Evolutionary conservation across 176 grass and related monocot genomes (phyloP), one percentile per base, ranked within the genome.

Genomic region (Carex pumila): DNA sequence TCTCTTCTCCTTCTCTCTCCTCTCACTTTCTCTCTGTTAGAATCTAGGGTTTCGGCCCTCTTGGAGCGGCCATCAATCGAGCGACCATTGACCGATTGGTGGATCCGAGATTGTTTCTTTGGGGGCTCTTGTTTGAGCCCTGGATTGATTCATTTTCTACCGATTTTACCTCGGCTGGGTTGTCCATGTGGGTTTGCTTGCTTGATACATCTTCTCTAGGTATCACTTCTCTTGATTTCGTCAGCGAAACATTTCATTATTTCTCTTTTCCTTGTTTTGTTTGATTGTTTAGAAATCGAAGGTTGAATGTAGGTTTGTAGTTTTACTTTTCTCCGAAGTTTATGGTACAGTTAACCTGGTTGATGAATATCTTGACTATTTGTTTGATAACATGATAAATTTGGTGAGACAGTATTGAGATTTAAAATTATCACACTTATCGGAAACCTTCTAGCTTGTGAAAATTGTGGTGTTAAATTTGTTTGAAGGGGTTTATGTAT

Each of bases 81-180:
- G 43, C 11, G 67, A 1, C 68, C 88, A 47, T 79, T 68, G 59
- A 81, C 64, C 54, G 79, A 81, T 83, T 74, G 73, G 66, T 79
- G 88, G 90, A 94, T 94, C 92, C 85, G 82, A 1, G 54, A 41
- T 59, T 43, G 0, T 45, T 65, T 57, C 72, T 65, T 75, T 52
- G 56, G 5, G 50, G 52, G 64, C 72, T 67, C 71, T 86, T 17
- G 56, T 43, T 84, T 56, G 71, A 56, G 75, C 58, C 8, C 65
- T 18, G 82, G 87, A 89, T 79, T 90, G 30, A 65, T 88, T 80
- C 56, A 30, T 67, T 85, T 3, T 63, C 36, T 72, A 61, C 81
- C 17, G 47, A 39, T 73, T 56, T 60, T 12, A 18, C 68, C 30
- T 61, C 81, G 65, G 77, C 43, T 50, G 62, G 71, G 56, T 85